Percentiles rank a stretch among this genome's conserved stretches.
phyloP scores from a whole-genome alignment of 208 protist species.

The Crithidia bombi region DNA sequence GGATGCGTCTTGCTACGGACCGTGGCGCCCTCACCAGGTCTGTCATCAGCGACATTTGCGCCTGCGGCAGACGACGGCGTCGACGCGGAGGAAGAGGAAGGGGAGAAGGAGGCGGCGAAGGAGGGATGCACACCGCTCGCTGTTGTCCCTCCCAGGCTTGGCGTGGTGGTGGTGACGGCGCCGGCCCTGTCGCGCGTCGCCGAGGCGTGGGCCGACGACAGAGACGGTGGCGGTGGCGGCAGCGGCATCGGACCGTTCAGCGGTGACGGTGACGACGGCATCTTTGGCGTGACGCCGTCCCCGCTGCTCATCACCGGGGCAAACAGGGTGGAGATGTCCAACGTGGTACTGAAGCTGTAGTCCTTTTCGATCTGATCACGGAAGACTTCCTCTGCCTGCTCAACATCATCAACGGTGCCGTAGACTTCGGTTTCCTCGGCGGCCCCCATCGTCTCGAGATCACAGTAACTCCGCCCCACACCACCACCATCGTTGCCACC shows the following conservation, averaged over 20 bases:
- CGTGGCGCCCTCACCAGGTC: too few species aligned
- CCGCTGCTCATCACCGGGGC: slow-evolving; percentile 12
- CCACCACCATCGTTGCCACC: neutral
- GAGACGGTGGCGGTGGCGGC: slow-evolving; percentile 16
- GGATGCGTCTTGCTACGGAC: too few species aligned
- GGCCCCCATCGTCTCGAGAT: slow-evolving; percentile 19
- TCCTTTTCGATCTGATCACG: slow-evolving; percentile 83
- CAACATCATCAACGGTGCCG: slow-evolving; percentile 53
- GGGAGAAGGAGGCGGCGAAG: slow-evolving; percentile 4
- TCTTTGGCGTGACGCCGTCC: neutral
- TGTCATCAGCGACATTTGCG: neutral
- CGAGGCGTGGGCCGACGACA: slow-evolving; percentile 7
- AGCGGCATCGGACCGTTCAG: neutral
- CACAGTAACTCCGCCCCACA: neutral
- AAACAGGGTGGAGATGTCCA: slow-evolving; percentile 30
- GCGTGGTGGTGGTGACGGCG: neutral
- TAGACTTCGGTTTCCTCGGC: slow-evolving; percentile 61
- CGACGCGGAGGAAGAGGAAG: neutral
- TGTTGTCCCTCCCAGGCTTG: neutral
- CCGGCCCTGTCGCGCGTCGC: neutral
- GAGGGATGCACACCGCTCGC: neutral
- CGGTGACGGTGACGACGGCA: slow-evolving; percentile 2
- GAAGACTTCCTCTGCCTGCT: slow-evolving; percentile 70
- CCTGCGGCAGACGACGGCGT: neutral
- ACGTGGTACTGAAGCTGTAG: slow-evolving; percentile 74